Evolutionary conservation across 2,329 filamentous ascomycete genomes (phyloP).

Genomic region (Colletotrichum musicola): DNA sequence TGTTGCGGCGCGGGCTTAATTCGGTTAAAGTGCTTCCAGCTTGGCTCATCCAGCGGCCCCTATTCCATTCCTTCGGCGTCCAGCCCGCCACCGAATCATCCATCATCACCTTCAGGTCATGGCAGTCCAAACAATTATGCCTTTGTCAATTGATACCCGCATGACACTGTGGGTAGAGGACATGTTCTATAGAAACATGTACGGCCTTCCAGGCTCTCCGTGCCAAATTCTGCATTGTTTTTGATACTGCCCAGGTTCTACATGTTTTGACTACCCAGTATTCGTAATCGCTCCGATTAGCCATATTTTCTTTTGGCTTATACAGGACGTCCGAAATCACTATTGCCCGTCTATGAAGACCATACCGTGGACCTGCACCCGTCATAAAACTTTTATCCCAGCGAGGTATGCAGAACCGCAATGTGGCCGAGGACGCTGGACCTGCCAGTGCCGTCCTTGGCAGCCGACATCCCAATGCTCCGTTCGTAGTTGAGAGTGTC

Average conservation of each 20-base stretch:
- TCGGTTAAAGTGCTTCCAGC: slow-evolving; percentile 10
- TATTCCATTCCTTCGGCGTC: slow-evolving; percentile 4
- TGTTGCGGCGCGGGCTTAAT: slow-evolving; percentile 24
- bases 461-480: background rate
- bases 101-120: no score
- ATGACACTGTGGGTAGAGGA: background rate
- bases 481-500: slow-evolving; percentile 84
- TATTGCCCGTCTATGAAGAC: no score
- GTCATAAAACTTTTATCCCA: no score
- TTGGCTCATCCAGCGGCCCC: slow-evolving; percentile 4
- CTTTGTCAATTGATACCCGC: background rate
- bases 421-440: no score
- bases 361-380: no score
- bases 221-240: background rate
- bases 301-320: no score
- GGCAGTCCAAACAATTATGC: background rate
- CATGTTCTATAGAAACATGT: background rate
- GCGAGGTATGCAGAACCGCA: no score
- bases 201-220: background rate
- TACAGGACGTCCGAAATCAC: no score
- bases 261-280: background rate
- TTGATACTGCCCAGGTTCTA: background rate
- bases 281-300: background rate
- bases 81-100: background rate
- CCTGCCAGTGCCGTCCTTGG: no score